Percentiles rank a stretch among this genome's conserved stretches.
These are phyloP conservation scores for Ogataea methanolica DNA, from an alignment of 805 yeast genomes.

Conservation along the genomic window DNA sequence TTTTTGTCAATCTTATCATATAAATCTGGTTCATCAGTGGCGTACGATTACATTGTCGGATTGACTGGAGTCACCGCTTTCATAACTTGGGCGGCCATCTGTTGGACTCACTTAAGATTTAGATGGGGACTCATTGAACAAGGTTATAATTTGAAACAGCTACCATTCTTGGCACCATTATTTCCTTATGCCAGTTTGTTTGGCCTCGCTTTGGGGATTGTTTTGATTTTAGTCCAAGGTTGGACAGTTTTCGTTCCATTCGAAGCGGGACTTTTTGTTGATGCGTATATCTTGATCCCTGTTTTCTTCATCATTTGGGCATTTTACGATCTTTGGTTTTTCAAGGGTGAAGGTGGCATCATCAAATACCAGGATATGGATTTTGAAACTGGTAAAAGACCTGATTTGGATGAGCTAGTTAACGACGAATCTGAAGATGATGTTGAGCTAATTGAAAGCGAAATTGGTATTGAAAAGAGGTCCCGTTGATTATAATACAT, in stretches of 20 bases:
- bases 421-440: neutral
- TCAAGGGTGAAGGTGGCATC: conserved; percentile 14
- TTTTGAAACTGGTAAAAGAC: conserved; percentile 46
- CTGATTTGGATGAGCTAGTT: conserved; percentile 10
- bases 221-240: conserved; percentile 64
- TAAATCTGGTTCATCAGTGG: conserved; percentile 52
- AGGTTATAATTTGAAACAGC: conserved; percentile 14
- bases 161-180: conserved; percentile 29
- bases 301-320: conserved; percentile 39
- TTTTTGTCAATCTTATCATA: conserved; percentile 51
- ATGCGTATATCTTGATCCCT: conserved; percentile 59
- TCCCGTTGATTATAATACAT: no score
- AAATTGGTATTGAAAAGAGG: no score
- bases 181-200: conserved; percentile 43
- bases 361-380: conserved; percentile 40
- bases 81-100: conserved; percentile 57
- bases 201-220: conserved; percentile 52
- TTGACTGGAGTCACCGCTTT: conserved; percentile 60
- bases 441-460: neutral
- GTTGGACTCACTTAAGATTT: conserved; percentile 49
- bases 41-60: conserved; percentile 54
- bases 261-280: conserved; percentile 47
- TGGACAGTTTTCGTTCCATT: conserved; percentile 60
- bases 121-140: conserved; percentile 17
- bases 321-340: conserved; percentile 13